These are phyloP conservation scores for Boechera stricta DNA, from an alignment of 345 rosid species.

Conservation along the genomic window DNA sequence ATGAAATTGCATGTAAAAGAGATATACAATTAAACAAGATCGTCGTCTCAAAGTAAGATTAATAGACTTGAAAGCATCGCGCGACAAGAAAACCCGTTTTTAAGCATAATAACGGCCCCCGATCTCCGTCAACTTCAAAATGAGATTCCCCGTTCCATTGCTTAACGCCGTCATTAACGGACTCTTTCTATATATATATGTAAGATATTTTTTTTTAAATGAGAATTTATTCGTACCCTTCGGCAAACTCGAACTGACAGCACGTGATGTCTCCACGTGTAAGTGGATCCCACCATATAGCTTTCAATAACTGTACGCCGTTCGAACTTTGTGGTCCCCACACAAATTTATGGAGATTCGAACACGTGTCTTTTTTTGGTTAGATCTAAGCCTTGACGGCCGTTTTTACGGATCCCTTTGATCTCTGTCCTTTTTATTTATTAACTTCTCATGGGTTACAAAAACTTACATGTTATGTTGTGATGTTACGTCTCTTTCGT, in stretches of 20 bases:
- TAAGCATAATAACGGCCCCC: conserved; percentile 43
- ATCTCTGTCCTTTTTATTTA: background rate
- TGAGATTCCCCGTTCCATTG: conserved; percentile 9
- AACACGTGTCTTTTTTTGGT: conserved; percentile 45
- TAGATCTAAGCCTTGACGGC: conserved; percentile 41
- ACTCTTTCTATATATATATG: background rate
- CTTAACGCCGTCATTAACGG: conserved; percentile 50
- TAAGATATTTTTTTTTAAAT: too few species aligned
- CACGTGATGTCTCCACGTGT: conserved; percentile 43
- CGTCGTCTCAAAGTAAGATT: too few species aligned
- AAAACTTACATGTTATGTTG: too few species aligned
- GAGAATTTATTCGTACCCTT: conserved; percentile 33
- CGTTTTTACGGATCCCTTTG: conserved; percentile 33
- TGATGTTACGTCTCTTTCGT: too few species aligned
- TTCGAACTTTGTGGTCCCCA: conserved; percentile 40
- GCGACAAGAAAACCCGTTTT: conserved; percentile 37
- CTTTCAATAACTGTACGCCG: conserved; percentile 35
- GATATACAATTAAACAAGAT: too few species aligned
- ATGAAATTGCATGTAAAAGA: too few species aligned
- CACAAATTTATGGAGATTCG: conserved; percentile 26
- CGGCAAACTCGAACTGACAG: conserved; percentile 46
- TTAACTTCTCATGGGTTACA: too few species aligned
- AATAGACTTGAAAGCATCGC: conserved; percentile 3
- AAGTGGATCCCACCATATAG: conserved; percentile 25
- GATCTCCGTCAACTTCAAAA: conserved; percentile 36